These are phyloP conservation scores for Ceratocystis smalleyi DNA, from an alignment of 2,329 filamentous ascomycete species.

Conservation along the genomic window DNA sequence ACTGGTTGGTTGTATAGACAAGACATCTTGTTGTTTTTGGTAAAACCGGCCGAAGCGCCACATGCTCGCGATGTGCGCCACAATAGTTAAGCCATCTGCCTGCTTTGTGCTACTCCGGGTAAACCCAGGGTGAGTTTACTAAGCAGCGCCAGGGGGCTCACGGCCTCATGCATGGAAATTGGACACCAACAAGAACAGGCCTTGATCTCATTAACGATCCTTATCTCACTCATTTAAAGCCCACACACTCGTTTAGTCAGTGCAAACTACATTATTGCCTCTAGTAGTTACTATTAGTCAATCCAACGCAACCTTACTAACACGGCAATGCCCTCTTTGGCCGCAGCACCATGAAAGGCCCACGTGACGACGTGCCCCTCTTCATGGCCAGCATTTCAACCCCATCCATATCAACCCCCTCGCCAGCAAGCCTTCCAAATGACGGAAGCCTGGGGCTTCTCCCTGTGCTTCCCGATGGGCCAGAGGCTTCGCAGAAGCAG, in stretches of 20 bases:
- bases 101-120: background rate
- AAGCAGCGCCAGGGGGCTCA: background rate
- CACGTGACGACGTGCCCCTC: background rate
- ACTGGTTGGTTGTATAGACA: too few relatives aligned
- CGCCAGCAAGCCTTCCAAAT: background rate
- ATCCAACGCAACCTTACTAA: background rate
- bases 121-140: background rate
- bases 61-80: background rate
- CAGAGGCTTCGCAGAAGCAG: slow-evolving; percentile 30
- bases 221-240: background rate
- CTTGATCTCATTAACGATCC: background rate
- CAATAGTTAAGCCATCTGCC: background rate
- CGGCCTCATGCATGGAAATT: background rate
- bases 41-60: background rate
- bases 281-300: background rate
- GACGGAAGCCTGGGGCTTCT: slow-evolving; percentile 32
- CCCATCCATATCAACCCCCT: background rate
- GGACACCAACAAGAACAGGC: background rate
- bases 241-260: slow-evolving; percentile 5
- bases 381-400: background rate
- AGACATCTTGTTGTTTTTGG: background rate
- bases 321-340: background rate
- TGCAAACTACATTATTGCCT: background rate
- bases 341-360: slow-evolving; percentile 1
- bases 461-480: slow-evolving; percentile 26